A percentile compares a stretch with the other conserved stretches of the same genome.
Conservation (phyloP, 495 filamentous ascomycete genomes). For the Cladorrhinum samala region DNA sequence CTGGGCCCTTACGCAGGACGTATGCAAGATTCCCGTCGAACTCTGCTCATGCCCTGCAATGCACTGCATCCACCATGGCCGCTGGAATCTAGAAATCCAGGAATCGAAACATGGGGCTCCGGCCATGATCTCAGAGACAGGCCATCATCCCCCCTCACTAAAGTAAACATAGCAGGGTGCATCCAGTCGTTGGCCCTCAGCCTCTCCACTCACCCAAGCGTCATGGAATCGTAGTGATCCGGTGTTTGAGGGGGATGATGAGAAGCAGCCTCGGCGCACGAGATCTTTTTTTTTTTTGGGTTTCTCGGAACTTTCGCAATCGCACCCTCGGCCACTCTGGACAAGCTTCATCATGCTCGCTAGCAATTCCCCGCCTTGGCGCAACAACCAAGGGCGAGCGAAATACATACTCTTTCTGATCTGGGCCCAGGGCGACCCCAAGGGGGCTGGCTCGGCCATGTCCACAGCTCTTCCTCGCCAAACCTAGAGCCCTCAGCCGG, state of each 20-base stretch:
- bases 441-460: slow-evolving; percentile 2
- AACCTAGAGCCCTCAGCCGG: background rate
- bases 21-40: slow-evolving; percentile 28
- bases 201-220: background rate
- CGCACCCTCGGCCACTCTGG: background rate
- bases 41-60: slow-evolving; percentile 12
- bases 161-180: background rate
- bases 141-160: background rate
- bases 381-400: background rate
- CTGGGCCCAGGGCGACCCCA: background rate
- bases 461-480: too few species aligned
- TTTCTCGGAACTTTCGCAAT: background rate
- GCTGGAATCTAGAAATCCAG: background rate
- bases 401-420: slow-evolving; percentile 1
- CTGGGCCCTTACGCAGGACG: background rate
- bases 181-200: background rate
- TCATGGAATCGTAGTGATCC: background rate
- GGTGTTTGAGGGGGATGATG: background rate
- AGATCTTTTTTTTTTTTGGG: background rate
- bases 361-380: background rate
- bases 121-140: background rate
- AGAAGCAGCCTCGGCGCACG: background rate
- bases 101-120: background rate
- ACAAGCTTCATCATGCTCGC: background rate
- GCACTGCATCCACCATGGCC: background rate